These are phyloP conservation scores for Metarhizium humberi DNA, from an alignment of 2,329 filamentous ascomycete species.

Conservation along the genomic window DNA sequence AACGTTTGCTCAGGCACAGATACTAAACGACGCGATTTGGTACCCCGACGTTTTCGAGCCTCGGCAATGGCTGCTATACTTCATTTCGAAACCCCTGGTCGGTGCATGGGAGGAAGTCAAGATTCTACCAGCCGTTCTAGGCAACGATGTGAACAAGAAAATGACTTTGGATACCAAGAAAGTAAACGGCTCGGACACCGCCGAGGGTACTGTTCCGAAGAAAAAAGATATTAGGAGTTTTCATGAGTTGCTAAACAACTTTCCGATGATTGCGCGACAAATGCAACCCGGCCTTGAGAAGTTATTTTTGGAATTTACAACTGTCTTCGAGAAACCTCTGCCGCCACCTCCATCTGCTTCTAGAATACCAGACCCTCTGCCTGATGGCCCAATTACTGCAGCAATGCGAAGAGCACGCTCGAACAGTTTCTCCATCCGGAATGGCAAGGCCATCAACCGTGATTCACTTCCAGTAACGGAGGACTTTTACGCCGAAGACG, in stretches of 20 bases:
- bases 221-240: slow-evolving; percentile 93
- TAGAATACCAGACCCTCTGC: slow-evolving; percentile 48
- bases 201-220: slow-evolving; percentile 33
- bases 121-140: slow-evolving; percentile 56
- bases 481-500: slow-evolving; percentile 71
- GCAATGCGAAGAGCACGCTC: slow-evolving; percentile 48
- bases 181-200: slow-evolving; percentile 26
- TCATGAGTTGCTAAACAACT: slow-evolving; percentile 78
- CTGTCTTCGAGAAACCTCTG: slow-evolving; percentile 75
- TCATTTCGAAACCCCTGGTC: slow-evolving; percentile 81
- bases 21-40: slow-evolving; percentile 77
- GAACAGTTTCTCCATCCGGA: slow-evolving; percentile 32
- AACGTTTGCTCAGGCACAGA: slow-evolving; percentile 76
- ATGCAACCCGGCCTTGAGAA: slow-evolving; percentile 90
- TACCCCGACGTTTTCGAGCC: slow-evolving; percentile 84
- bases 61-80: slow-evolving; percentile 93
- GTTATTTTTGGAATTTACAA: slow-evolving; percentile 81
- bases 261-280: slow-evolving; percentile 90
- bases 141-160: slow-evolving; percentile 31
- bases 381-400: slow-evolving; percentile 45
- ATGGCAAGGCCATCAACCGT: slow-evolving; percentile 20
- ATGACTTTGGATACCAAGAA: slow-evolving; percentile 28
- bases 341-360: slow-evolving; percentile 61
- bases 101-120: slow-evolving; percentile 72
- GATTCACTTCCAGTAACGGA: slow-evolving; percentile 42